These are phyloP conservation scores for Colletotrichum sidae DNA, from an alignment of 2,329 filamentous ascomycete species.

Conservation along the genomic window DNA sequence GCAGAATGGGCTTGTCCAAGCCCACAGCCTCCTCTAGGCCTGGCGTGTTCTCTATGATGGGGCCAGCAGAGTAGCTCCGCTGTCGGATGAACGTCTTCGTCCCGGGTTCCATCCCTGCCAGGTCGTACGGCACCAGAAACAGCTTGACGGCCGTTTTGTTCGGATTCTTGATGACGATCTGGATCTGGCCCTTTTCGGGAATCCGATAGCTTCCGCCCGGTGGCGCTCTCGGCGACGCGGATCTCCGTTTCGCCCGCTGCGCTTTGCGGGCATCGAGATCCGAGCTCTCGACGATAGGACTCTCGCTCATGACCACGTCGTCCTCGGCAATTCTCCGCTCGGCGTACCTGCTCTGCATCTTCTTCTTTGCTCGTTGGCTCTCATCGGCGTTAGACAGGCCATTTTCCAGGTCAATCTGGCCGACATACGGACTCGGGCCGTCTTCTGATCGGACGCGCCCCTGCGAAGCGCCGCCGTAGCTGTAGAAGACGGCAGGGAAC, in stretches of 20 bases:
- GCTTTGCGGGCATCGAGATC: conserved; percentile 47
- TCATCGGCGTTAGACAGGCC: conserved; percentile 69
- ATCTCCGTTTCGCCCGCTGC: conserved; percentile 49
- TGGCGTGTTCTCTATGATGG: conserved; percentile 77
- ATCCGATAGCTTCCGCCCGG: conserved; percentile 94
- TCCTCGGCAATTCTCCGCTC: conserved; percentile 51
- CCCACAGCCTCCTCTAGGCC: conserved; percentile 41
- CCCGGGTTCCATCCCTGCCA: conserved; percentile 90
- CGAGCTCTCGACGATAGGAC: conserved; percentile 29
- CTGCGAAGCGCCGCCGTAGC: conserved; percentile 77
- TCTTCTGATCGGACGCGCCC: conserved; percentile 77
- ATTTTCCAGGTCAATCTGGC: conserved; percentile 90
- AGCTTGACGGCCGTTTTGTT: conserved; percentile 98
- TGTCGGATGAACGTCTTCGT: conserved; percentile 97
- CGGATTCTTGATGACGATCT: conserved; percentile 97
- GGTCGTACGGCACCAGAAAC: conserved; percentile 92
- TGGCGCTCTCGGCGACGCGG: conserved; percentile 66
- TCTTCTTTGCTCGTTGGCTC: conserved; percentile 59
- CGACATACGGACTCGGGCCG: conserved; percentile 95
- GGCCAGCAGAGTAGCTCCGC: conserved; percentile 89
- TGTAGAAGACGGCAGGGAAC: conserved; percentile 97
- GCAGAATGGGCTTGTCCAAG: conserved; percentile 75
- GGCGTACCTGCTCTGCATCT: conserved; percentile 57
- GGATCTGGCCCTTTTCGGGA: conserved; percentile 91
- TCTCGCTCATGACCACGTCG: conserved; percentile 41